Percentiles rank a stretch among this genome's conserved stretches.
phyloP scores from a whole-genome alignment of 2,329 filamentous ascomycete genomes.

The Phaeosphaeria sp. region DNA sequence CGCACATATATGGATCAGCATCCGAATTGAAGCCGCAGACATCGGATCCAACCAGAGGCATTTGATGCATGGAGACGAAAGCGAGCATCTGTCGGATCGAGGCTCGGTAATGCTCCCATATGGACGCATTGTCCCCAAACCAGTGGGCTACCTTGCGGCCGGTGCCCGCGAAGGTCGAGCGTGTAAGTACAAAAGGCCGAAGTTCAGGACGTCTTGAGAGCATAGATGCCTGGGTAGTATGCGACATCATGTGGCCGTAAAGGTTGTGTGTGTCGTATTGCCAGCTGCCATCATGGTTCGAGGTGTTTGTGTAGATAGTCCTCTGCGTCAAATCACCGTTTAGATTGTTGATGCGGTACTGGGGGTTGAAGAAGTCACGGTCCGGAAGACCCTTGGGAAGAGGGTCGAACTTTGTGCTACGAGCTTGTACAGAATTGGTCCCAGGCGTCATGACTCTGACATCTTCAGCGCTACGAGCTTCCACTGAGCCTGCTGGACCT shows the following conservation, averaged over 20 bases:
- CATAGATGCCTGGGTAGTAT: constrained; percentile 70
- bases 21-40: constrained; percentile 77
- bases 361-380: constrained; percentile 68
- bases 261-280: constrained; percentile 81
- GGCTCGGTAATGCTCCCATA: constrained; percentile 54
- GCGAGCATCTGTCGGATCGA: constrained; percentile 53
- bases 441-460: not conserved
- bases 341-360: constrained; percentile 70
- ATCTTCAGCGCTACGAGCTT: constrained; percentile 11
- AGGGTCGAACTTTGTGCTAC: constrained; percentile 19
- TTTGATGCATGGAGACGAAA: constrained; percentile 56
- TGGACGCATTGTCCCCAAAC: constrained; percentile 63
- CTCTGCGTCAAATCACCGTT: constrained; percentile 53
- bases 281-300: constrained; percentile 69
- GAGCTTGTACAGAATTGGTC: constrained; percentile 9
- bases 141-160: constrained; percentile 66
- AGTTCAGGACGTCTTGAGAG: constrained; percentile 65
- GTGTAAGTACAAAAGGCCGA: constrained; percentile 75
- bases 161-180: constrained; percentile 76
- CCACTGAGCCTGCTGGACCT: constrained; percentile 3
- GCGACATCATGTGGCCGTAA: constrained; percentile 78
- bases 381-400: constrained; percentile 65
- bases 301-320: constrained; percentile 70
- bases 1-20: constrained; percentile 72
- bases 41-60: constrained; percentile 62